A percentile compares a stretch with the other conserved stretches of the same genome.
Conservation (phyloP, 2,329 filamentous ascomycete species). For the Fusarium aywerte region DNA sequence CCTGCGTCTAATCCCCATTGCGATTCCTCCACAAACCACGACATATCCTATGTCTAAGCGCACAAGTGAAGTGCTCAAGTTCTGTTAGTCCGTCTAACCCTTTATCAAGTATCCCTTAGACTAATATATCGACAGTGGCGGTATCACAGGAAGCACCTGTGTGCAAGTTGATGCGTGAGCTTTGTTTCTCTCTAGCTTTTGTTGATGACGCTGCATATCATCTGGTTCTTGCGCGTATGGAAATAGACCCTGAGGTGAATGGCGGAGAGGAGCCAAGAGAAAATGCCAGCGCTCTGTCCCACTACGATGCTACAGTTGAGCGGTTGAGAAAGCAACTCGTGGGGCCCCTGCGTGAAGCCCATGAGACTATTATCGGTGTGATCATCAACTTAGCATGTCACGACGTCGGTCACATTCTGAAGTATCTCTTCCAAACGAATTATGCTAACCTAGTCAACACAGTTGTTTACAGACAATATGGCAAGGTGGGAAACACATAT, state of each 20-base stretch:
- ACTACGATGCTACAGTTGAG: background rate
- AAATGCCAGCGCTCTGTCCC: background rate
- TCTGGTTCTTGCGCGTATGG: background rate
- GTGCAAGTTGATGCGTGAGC: slow-evolving; percentile 8
- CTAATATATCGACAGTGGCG: background rate
- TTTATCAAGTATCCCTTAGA: fast-evolving
- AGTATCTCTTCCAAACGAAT: background rate
- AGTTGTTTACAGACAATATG: background rate
- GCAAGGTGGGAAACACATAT: background rate
- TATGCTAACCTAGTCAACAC: background rate
- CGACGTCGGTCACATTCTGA: background rate
- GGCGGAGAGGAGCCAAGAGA: background rate
- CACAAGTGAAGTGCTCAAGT: background rate
- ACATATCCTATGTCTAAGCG: background rate
- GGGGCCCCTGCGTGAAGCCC: background rate
- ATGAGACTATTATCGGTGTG: background rate
- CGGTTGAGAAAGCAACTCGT: background rate
- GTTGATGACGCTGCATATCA: slow-evolving; percentile 24
- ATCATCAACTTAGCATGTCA: background rate
- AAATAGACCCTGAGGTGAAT: background rate
- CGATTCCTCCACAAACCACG: background rate
- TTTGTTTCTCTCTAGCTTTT: slow-evolving; percentile 15
- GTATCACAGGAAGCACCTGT: background rate
- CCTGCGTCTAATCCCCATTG: background rate
- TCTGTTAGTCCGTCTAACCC: background rate